Evolutionary conservation across 495 filamentous ascomycete genomes (phyloP).

Genomic region (Penicillium cataractarum): DNA sequence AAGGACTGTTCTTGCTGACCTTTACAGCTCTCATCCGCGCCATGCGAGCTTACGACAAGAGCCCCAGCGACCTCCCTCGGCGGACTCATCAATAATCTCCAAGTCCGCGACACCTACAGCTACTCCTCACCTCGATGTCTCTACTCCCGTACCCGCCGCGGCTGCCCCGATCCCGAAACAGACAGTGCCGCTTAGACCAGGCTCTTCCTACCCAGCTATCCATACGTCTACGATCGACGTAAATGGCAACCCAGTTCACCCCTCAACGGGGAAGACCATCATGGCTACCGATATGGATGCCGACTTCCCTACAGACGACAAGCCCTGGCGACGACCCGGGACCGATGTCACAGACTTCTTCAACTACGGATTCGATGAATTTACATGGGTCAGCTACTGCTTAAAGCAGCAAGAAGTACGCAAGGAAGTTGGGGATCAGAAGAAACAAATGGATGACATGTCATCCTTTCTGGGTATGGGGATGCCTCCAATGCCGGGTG

Average conservation of each 20-base stretch:
- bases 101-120: constrained; percentile 40
- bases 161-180: constrained; percentile 47
- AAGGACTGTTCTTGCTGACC: constrained; percentile 18
- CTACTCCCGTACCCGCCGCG: constrained; percentile 44
- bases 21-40: constrained; percentile 43
- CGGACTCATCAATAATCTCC: constrained; percentile 43
- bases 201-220: constrained; percentile 63
- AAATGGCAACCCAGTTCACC: constrained; percentile 78
- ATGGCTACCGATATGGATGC: constrained; percentile 72
- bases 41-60: constrained; percentile 62
- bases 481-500: constrained; percentile 71
- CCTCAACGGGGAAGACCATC: constrained; percentile 73
- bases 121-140: constrained; percentile 47
- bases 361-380: constrained; percentile 99
- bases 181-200: constrained; percentile 50
- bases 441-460: constrained; percentile 87
- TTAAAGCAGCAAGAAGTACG: constrained; percentile 80
- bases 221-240: constrained; percentile 84
- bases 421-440: constrained; percentile 72
- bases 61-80: constrained; percentile 61
- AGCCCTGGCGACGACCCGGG: constrained; percentile 96
- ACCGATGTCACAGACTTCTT: constrained; percentile 96
- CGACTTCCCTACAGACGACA: constrained; percentile 79
- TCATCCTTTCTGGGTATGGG: constrained; percentile 80
- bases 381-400: constrained; percentile 96